Percentiles rank a stretch among this genome's conserved stretches.
phyloP scores from a whole-genome alignment of 2,329 filamentous ascomycete species.

The Bertia moriformis region DNA sequence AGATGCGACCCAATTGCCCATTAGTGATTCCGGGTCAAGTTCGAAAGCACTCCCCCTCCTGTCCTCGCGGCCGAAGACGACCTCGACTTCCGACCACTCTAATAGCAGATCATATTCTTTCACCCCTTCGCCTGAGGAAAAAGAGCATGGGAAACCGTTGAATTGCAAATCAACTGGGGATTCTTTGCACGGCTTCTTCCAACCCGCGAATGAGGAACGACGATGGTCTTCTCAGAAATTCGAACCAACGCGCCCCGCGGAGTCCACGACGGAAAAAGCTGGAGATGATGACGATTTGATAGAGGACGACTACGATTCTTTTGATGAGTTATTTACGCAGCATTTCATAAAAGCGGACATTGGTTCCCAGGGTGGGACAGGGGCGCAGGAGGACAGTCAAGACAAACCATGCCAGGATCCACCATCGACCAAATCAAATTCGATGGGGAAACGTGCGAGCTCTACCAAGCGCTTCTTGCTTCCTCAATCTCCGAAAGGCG shows the following conservation, averaged over 20 bases:
- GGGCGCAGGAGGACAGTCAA: too few species aligned
- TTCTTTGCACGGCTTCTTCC: background rate
- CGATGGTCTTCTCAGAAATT: background rate
- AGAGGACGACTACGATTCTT: slow-evolving; percentile 1
- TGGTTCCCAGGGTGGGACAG: too few species aligned
- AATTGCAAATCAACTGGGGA: background rate
- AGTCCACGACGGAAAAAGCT: background rate
- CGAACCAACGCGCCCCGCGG: background rate
- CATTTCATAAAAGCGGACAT: too few species aligned
- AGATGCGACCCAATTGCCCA: too few species aligned
- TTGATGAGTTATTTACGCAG: background rate
- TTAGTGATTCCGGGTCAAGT: too few species aligned
- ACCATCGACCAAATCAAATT: too few species aligned
- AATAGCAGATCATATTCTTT: too few species aligned
- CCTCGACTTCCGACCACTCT: too few species aligned
- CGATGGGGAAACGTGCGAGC: too few species aligned
- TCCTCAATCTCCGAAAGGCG: too few species aligned
- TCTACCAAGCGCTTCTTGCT: background rate
- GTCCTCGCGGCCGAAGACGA: background rate
- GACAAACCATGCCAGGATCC: too few species aligned
- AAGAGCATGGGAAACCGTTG: background rate
- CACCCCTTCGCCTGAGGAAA: background rate
- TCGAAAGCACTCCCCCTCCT: too few species aligned
- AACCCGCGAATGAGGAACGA: background rate
- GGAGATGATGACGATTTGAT: background rate